Evolutionary conservation across 495 filamentous ascomycete species (phyloP), one percentile per base, ranked within the genome.

Genomic region (Glarea lozoyensis): DNA sequence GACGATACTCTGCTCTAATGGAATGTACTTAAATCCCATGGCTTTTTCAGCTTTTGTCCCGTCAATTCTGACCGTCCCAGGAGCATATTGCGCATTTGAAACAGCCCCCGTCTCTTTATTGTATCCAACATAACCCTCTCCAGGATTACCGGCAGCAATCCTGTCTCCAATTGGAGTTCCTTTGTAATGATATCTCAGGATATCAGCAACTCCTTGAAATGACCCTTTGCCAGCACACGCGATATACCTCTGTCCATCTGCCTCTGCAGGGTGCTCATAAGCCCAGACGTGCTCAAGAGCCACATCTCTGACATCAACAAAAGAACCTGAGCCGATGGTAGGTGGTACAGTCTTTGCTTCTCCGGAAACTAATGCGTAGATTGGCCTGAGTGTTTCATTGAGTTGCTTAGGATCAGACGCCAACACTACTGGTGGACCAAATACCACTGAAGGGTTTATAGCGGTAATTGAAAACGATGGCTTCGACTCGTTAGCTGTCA

Each of bases 271-370:
- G 33, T 68, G 44, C 35, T 66, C 63, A 22, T 58, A 46, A 15
- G 47, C 58, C 50, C 58, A 67, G 9, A 63, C 50, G 29, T 66
- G 55, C 36, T 63, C 44, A 0, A 55, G 45, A 5, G 63, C 64
- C n/a, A 71, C 66, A 41, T 71, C 66, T 10, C 67, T 53, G 0
- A 71, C 58, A 45, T 71, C 66, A 20, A 71, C 62, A 37, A 55
- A 60, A 27, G 40, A 43, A 2, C 52, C 41, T 20, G 43, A 51
- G 11, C 51, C 51, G 44, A 57, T 46, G 33, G 37, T 48, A 3
- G 50, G 44, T 1, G 49, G 49, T 9, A 60, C 27, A 2, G 22
- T 32, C 2, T 27, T 24, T 2, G 29, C 31, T 4, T 20, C 24
- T 11, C 56, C 56, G 31, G 46, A 39, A 30, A 60, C 42, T 30